Percentiles rank a stretch among this genome's conserved stretches.
Evolutionary conservation across 2,329 filamentous ascomycete genomes (phyloP).

Genomic region (Mariannaea elegans): DNA sequence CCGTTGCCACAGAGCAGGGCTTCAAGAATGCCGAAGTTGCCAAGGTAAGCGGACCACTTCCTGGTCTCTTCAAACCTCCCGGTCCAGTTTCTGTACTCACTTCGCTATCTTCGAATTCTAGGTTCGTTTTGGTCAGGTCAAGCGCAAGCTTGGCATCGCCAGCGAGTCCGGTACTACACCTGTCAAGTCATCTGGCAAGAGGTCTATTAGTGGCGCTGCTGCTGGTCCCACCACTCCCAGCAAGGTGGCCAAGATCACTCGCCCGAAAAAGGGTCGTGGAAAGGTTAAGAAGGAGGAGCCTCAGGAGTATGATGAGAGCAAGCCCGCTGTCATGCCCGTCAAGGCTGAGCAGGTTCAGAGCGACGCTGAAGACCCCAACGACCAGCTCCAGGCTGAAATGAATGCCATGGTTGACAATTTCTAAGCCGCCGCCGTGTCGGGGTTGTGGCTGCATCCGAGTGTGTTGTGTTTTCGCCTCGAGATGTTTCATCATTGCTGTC

Average conservation of each 20-base stretch:
- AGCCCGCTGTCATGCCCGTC: constrained; percentile 11
- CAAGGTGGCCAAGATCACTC: constrained; percentile 45
- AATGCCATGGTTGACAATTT: constrained; percentile 19
- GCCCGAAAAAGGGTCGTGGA: constrained; percentile 33
- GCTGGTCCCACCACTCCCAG: constrained; percentile 29
- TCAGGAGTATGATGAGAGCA: constrained; percentile 23
- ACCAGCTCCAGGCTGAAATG: constrained; percentile 25
- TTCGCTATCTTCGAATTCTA: constrained; percentile 20
- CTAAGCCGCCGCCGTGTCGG: background rate
- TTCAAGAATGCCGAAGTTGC: constrained; percentile 58
- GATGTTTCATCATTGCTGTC: background rate
- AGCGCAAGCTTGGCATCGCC: constrained; percentile 54
- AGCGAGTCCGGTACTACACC: constrained; percentile 32
- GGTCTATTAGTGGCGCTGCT: constrained; percentile 9
- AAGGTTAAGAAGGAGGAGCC: constrained; percentile 38
- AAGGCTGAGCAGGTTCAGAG: constrained; percentile 33
- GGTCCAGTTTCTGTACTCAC: constrained; percentile 5
- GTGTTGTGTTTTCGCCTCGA: background rate
- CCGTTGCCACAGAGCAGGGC: constrained; percentile 51
- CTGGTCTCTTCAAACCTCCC: too few relatives aligned
- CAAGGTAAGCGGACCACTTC: constrained; percentile 45
- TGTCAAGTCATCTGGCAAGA: constrained; percentile 36
- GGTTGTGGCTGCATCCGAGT: too few relatives aligned
- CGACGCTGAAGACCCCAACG: constrained; percentile 18
- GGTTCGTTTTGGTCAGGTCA: constrained; percentile 61